These are phyloP conservation scores for Zygosaccharomyces sapae DNA, from an alignment of 1,139 yeast species.

Conservation along the genomic window DNA sequence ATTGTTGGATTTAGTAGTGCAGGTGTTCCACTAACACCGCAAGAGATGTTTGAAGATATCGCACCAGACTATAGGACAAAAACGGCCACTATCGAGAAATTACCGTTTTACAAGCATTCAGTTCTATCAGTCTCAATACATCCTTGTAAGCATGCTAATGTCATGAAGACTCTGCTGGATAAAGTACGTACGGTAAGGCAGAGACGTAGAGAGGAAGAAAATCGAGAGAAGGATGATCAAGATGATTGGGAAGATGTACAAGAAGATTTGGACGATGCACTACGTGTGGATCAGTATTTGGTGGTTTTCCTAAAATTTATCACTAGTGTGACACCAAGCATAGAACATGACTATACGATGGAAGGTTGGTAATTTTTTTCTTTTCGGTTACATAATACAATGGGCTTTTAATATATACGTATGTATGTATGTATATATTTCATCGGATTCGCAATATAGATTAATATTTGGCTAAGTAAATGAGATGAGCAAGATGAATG, in stretches of 20 bases:
- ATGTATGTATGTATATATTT: slow-evolving; percentile 13
- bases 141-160: slow-evolving; percentile 94
- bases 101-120: slow-evolving; percentile 76
- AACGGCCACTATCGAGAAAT: slow-evolving; percentile 91
- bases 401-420: slow-evolving; percentile 2
- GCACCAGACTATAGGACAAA: slow-evolving; percentile 87
- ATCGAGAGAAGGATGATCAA: slow-evolving; percentile 33
- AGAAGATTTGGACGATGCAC: slow-evolving; percentile 42
- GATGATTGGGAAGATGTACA: slow-evolving; percentile 46
- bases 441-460: slow-evolving; percentile 12
- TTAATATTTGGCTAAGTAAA: background rate
- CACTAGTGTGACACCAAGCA: slow-evolving; percentile 97
- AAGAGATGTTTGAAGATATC: slow-evolving; percentile 92
- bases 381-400: background rate
- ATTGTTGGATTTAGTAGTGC: slow-evolving; percentile 79
- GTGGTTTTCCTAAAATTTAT: slow-evolving; percentile 87
- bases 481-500: slow-evolving; percentile 37
- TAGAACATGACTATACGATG: slow-evolving; percentile 96
- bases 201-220: slow-evolving; percentile 36
- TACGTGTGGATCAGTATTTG: slow-evolving; percentile 87
- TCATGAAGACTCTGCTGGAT: slow-evolving; percentile 82
- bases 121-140: slow-evolving; percentile 82
- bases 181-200: slow-evolving; percentile 51
- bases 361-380: slow-evolving; percentile 53
- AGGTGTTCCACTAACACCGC: slow-evolving; percentile 82